phyloP scores from a whole-genome alignment of 2,329 filamentous ascomycete genomes.

The Aspergillus sclerotialis region DNA sequence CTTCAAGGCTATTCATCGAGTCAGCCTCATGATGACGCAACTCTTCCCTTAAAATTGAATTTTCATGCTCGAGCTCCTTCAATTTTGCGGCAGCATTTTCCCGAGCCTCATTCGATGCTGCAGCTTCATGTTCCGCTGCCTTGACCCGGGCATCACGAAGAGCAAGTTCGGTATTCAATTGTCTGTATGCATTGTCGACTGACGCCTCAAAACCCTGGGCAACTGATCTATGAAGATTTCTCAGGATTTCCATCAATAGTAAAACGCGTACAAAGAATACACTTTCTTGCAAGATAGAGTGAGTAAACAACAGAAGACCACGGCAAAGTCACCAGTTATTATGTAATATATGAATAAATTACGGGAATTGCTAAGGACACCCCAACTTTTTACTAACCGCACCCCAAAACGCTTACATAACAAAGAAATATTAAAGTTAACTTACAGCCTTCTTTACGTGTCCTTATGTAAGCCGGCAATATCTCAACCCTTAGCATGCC shows the following conservation, averaged over 20 bases:
- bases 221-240: constrained; percentile 23
- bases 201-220: constrained; percentile 18
- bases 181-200: constrained; percentile 22
- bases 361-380: too few relatives aligned
- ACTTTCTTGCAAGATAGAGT: too few relatives aligned
- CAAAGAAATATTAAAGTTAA: too few relatives aligned
- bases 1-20: constrained; percentile 8
- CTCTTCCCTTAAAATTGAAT: constrained; percentile 15
- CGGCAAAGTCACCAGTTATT: too few relatives aligned
- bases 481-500: too few relatives aligned
- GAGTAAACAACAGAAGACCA: too few relatives aligned
- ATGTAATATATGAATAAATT: too few relatives aligned
- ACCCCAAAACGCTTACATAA: too few relatives aligned
- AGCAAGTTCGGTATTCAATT: constrained; percentile 17
- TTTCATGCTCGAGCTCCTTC: constrained; percentile 14
- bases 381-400: too few relatives aligned
- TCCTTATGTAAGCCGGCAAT: too few relatives aligned
- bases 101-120: constrained; percentile 13
- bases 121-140: constrained; percentile 16
- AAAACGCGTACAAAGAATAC: too few relatives aligned
- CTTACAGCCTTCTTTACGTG: too few relatives aligned
- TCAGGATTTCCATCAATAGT: constrained; percentile 24
- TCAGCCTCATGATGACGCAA: constrained; percentile 10
- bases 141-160: constrained; percentile 13
- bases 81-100: constrained; percentile 10